A percentile compares a stretch with the other conserved stretches of the same genome.
phyloP scores from a whole-genome alignment of 345 rosid species.

The Pseudoturritis turrita region DNA sequence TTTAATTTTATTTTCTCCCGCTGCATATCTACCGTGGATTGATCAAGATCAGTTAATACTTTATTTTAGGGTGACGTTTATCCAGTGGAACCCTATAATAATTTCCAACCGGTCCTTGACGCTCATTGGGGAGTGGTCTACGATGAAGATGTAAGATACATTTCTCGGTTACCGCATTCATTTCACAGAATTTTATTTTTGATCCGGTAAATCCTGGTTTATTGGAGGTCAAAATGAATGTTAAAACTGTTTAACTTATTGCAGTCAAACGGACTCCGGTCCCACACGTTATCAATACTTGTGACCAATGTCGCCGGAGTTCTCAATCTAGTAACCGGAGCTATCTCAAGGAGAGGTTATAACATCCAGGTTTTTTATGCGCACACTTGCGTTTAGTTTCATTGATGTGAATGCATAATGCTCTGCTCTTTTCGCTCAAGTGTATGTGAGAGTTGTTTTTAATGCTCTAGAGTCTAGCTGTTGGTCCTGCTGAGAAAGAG shows the following conservation, averaged over 20 bases:
- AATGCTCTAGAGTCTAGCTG: conserved; percentile 60
- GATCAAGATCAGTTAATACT: not conserved
- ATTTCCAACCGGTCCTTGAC: conserved; percentile 71
- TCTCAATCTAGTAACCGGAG: conserved; percentile 65
- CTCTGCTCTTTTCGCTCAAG: not conserved
- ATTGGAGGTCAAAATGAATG: not conserved
- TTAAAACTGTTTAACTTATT: not conserved
- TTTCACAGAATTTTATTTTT: not conserved
- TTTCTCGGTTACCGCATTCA: not conserved
- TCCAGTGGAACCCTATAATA: conserved; percentile 72
- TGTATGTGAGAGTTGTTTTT: not conserved
- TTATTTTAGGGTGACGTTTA: conserved; percentile 82
- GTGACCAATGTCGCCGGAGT: conserved; percentile 64
- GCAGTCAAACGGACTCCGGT: conserved; percentile 59
- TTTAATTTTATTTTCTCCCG: not conserved
- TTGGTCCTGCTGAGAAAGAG: conserved; percentile 61
- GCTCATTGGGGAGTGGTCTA: conserved; percentile 94
- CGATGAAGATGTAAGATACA: conserved; percentile 77
- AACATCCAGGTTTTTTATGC: conserved; percentile 55
- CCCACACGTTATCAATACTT: conserved; percentile 65
- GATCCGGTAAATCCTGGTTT: not conserved
- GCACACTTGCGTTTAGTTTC: not conserved
- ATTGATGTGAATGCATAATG: not conserved
- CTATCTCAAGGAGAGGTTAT: conserved; percentile 72
- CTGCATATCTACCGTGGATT: not conserved